Evolutionary conservation across 2,329 filamentous ascomycete genomes (phyloP).

Genomic region (Neoscytalidium dimidiatum): DNA sequence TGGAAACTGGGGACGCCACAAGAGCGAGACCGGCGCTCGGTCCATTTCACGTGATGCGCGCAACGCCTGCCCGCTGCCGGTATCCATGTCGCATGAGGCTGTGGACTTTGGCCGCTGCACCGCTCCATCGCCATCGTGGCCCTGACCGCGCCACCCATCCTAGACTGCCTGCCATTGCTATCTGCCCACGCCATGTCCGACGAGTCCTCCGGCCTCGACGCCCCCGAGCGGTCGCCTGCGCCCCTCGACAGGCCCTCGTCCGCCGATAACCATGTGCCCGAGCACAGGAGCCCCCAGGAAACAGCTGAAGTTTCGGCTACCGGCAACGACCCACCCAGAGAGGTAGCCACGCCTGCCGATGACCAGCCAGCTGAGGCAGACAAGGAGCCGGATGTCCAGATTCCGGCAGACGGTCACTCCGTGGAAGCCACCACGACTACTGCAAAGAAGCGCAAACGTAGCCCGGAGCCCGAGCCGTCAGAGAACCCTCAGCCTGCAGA

Average conservation of each 20-base stretch:
- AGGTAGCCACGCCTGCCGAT: neutral
- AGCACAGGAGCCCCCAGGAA: conserved; percentile 1
- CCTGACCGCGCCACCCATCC: neutral
- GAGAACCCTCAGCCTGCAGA: neutral
- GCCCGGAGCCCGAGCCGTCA: neutral
- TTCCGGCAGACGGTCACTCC: neutral
- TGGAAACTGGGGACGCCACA: conserved; percentile 1
- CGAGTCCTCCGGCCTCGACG: neutral
- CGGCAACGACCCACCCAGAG: neutral
- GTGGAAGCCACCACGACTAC: neutral
- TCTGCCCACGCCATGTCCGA: conserved; percentile 6
- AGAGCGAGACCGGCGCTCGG: neutral
- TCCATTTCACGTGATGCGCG: neutral
- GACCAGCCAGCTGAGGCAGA: neutral
- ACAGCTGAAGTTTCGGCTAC: conserved; percentile 9
- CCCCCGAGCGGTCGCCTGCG: neutral
- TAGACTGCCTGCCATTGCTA: conserved; percentile 2
- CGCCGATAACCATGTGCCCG: neutral
- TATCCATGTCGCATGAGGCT: conserved; percentile 14
- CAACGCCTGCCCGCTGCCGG: neutral
- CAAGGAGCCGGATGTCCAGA: neutral
- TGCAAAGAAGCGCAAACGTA: conserved; percentile 20
- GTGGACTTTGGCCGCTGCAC: neutral
- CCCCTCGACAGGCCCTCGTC: neutral
- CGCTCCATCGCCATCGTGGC: neutral